Evolutionary conservation across 371 early-diverging fungal genomes (phyloP).

Genomic region (Syncephalastrum contaminatum): DNA sequence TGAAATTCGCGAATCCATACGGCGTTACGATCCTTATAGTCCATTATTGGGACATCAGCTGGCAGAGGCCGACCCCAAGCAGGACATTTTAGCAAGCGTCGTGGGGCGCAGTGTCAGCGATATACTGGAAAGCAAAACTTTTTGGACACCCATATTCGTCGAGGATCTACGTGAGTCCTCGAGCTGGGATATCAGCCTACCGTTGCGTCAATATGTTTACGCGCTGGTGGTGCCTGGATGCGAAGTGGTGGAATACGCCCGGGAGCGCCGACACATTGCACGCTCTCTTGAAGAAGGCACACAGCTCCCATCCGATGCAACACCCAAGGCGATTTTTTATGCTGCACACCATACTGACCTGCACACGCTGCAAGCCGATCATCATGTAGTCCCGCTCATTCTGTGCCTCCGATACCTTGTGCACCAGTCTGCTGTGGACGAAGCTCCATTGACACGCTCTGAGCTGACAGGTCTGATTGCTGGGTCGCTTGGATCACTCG

Average conservation of each 20-base stretch:
- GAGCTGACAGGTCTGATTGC: constrained; percentile 35
- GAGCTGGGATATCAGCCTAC: constrained; percentile 47
- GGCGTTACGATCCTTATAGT: constrained; percentile 27
- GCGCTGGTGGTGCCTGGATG: constrained; percentile 15
- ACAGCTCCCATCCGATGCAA: not conserved
- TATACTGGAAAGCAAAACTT: constrained; percentile 36
- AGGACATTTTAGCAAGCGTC: constrained; percentile 12
- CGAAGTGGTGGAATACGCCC: constrained; percentile 27
- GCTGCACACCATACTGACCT: not conserved
- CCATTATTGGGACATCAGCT: constrained; percentile 3
- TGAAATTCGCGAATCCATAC: constrained; percentile 20
- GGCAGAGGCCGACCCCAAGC: constrained; percentile 5
- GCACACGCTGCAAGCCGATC: constrained; percentile 6
- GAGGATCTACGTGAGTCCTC: constrained; percentile 51
- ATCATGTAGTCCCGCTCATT: constrained; percentile 8
- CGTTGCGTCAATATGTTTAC: constrained; percentile 49
- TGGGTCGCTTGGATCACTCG: constrained; percentile 27
- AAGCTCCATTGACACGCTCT: constrained; percentile 21
- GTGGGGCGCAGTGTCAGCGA: constrained; percentile 47
- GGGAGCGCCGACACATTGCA: constrained; percentile 36
- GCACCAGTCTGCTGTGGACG: constrained; percentile 7
- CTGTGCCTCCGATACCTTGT: constrained; percentile 38
- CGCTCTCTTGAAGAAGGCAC: constrained; percentile 7
- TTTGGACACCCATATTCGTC: constrained; percentile 56
- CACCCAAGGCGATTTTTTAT: not conserved